Conservation (phyloP, 148 eudicot species). For the Spergularia bocconei region DNA sequence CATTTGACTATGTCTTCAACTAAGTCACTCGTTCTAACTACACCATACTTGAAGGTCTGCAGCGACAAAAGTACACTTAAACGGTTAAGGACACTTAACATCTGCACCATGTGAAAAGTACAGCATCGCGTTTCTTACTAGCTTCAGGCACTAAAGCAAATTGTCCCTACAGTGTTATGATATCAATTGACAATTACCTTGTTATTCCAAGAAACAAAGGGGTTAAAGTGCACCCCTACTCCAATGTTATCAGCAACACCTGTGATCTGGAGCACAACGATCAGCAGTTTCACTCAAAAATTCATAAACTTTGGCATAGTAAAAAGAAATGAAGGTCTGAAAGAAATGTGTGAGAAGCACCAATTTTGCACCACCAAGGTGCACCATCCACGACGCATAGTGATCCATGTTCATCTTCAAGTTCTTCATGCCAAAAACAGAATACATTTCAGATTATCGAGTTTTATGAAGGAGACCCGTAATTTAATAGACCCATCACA, state of each 20-base stretch:
- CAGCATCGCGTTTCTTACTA: background rate
- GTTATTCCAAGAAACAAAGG: constrained; percentile 63
- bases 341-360: constrained; percentile 35
- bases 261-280: constrained; percentile 45
- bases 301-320: background rate
- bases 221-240: constrained; percentile 92
- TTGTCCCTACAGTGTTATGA: background rate
- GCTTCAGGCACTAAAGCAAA: background rate
- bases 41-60: constrained; percentile 89
- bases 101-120: constrained; percentile 3
- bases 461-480: constrained; percentile 2
- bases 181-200: constrained; percentile 39
- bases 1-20: constrained; percentile 65
- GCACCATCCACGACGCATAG: constrained; percentile 77
- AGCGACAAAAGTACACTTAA: constrained; percentile 11
- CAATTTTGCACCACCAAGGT: constrained; percentile 81
- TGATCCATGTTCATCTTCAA: constrained; percentile 67
- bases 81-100: background rate
- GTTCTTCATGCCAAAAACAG: constrained; percentile 44
- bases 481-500: background rate
- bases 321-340: background rate
- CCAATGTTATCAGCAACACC: constrained; percentile 70
- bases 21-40: constrained; percentile 81
- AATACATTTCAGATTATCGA: constrained; percentile 13
- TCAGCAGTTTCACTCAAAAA: constrained; percentile 1